A percentile compares a stretch with the other conserved stretches of the same genome.
Evolutionary conservation across 2,329 filamentous ascomycete species (phyloP).

Genomic region (Ceratocystis alfenasii): DNA sequence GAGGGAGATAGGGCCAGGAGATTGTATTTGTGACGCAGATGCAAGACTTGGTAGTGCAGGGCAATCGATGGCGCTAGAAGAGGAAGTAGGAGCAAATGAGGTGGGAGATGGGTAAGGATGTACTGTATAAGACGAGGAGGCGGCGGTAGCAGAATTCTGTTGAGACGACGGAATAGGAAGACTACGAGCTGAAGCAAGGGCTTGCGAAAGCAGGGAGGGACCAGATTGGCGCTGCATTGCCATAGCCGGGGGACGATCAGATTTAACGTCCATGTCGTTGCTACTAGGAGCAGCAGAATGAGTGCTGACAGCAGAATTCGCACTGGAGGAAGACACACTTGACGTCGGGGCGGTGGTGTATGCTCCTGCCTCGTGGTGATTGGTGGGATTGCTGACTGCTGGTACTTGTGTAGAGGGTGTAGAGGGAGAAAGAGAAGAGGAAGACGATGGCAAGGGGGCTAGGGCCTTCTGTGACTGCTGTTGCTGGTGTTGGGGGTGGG

Average conservation of each 20-base stretch:
- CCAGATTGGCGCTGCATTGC: slow-evolving; percentile 35
- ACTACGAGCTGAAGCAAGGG: slow-evolving; percentile 47
- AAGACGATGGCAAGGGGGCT: neutral
- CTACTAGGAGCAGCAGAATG: neutral
- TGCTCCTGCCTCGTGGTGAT: neutral
- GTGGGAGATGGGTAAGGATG: slow-evolving; percentile 15
- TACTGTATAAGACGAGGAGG: slow-evolving; percentile 17
- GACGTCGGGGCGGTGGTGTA: neutral
- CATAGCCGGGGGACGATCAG: slow-evolving; percentile 33
- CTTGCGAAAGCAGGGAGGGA: slow-evolving; percentile 46
- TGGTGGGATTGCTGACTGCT: slow-evolving; percentile 6
- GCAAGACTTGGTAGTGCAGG: slow-evolving; percentile 6
- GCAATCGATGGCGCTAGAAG: neutral
- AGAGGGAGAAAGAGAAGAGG: slow-evolving; percentile 7
- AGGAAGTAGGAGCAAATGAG: neutral
- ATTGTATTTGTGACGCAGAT: neutral
- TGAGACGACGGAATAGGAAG: slow-evolving; percentile 30
- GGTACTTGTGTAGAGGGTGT: neutral
- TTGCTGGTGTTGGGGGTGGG: neutral
- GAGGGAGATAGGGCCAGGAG: neutral
- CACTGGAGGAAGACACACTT: slow-evolving; percentile 3
- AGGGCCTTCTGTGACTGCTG: slow-evolving; percentile 5
- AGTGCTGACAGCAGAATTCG: neutral
- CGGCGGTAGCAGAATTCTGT: slow-evolving; percentile 7
- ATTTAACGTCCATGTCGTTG: slow-evolving; percentile 30